Base-by-base conservation (phyloP, 2,329 filamentous ascomycete genomes). In the Aspergillus felis region DNA sequence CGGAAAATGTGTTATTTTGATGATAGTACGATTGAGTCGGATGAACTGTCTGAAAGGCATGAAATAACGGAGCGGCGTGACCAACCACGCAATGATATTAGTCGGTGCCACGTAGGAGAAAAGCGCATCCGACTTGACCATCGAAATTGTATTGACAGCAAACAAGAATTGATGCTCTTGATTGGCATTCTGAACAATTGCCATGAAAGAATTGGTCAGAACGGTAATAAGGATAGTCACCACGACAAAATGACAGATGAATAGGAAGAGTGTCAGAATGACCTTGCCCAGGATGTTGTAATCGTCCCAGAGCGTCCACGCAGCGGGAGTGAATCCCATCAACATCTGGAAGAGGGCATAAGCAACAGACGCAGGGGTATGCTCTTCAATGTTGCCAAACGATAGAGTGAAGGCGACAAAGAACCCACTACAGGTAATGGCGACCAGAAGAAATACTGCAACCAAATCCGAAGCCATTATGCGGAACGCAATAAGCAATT, bases 111-210 rank as follows among this genome's bases (percentile, higher is more conserved):
- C 85, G 71, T 97, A 97, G 3, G 91, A 95, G 78, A 97, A 97
- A 0, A 97, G 79, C 0, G 92, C 90, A 71, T 97, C 93, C n/a
- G 94, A 96, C 74, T 97, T 97, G 63, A 97, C 93, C 90, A 96
- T 95, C 4, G 91, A 95, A 51, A 97, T 96, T 4, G 93, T 95
- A 70, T 97, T 97, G 72, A 97, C 92, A 0, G 93, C 93, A 69
- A 97, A 97, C 2, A 97, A 77, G 70, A 96, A 97, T 63, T 87
- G 85, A 66, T 97, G 92, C 74, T 97, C 93, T 71, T 97, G 89
- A 55, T 91, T 91, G 7, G 92, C 92, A 69, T 97, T 97, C 53
- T 91, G 91, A 2, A 94, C 91, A 70, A 97, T 93, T 1, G 89
- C 87, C 89, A 95, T 96, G 78, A 97, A 97, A 0, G 91, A 96